Evolutionary conservation across 306 rosid genomes (phyloP).

Genomic region (Glycyrrhiza uralensis): DNA sequence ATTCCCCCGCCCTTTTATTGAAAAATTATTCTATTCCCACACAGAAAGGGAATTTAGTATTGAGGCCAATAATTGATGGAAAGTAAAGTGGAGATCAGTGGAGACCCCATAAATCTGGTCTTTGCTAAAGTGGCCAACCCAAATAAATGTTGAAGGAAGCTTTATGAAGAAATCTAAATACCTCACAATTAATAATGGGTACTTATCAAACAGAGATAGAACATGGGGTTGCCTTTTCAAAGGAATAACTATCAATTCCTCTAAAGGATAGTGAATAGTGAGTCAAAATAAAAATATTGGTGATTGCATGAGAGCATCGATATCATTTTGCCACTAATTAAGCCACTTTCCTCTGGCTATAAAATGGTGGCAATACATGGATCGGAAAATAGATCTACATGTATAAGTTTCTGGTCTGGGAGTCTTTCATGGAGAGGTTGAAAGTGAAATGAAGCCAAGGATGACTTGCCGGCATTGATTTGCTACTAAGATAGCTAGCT

Average conservation of each 20-base stretch:
- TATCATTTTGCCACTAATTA: slow-evolving; percentile 12
- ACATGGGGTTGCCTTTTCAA: slow-evolving; percentile 1
- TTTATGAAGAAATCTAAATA: slow-evolving; percentile 3
- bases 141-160: slow-evolving; percentile 15
- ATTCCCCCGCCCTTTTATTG: neutral
- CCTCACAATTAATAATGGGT: neutral
- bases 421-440: slow-evolving; percentile 37
- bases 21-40: slow-evolving; percentile 38
- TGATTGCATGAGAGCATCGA: slow-evolving; percentile 19
- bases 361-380: neutral
- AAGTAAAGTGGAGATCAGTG: slow-evolving; percentile 9
- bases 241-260: slow-evolving; percentile 17
- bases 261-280: neutral
- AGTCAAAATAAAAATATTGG: slow-evolving; percentile 21
- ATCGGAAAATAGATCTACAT: neutral
- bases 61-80: slow-evolving; percentile 22
- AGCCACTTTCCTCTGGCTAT: slow-evolving; percentile 9
- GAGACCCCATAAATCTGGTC: neutral
- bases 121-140: slow-evolving; percentile 7
- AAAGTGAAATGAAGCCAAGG: slow-evolving; percentile 45
- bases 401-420: slow-evolving; percentile 9
- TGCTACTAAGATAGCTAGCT: neutral
- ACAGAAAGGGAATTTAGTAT: slow-evolving; percentile 17
- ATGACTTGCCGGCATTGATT: slow-evolving; percentile 41
- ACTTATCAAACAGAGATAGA: slow-evolving; percentile 3